Percentiles rank a stretch among this genome's conserved stretches.
These are phyloP conservation scores for Cytidiella melzeri DNA, from an alignment of 768 basidiomycete species.

Conservation along the genomic window DNA sequence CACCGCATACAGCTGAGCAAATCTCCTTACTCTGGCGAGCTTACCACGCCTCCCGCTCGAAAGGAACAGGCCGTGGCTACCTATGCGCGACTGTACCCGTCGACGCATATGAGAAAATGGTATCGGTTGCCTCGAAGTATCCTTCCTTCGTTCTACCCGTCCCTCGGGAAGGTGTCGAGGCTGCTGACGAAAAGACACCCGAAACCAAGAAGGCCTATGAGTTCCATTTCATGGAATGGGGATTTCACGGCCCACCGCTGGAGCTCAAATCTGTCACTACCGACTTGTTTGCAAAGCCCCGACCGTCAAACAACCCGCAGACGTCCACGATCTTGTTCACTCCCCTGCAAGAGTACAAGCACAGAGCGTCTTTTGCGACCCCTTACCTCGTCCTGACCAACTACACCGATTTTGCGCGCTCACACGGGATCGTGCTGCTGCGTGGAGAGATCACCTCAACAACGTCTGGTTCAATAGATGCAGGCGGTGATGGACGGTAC, in stretches of 20 bases:
- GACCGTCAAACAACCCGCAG: slow-evolving; percentile 37
- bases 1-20: slow-evolving; percentile 65
- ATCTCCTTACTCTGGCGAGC: slow-evolving; percentile 83
- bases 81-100: slow-evolving; percentile 80
- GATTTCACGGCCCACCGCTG: slow-evolving; percentile 68
- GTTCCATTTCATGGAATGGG: slow-evolving; percentile 88
- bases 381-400: slow-evolving; percentile 88
- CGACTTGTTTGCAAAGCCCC: slow-evolving; percentile 39
- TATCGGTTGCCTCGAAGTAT: slow-evolving; percentile 53
- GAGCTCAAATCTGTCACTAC: slow-evolving; percentile 29
- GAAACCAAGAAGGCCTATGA: slow-evolving; percentile 51
- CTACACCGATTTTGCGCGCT: slow-evolving; percentile 80
- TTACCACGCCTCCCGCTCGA: slow-evolving; percentile 78
- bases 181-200: slow-evolving; percentile 17
- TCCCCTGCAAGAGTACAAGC: slow-evolving; percentile 89
- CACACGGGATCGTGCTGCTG: slow-evolving; percentile 80
- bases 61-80: slow-evolving; percentile 76
- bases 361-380: slow-evolving; percentile 76
- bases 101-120: slow-evolving; percentile 68
- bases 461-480: slow-evolving; percentile 28
- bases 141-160: slow-evolving; percentile 81
- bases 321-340: slow-evolving; percentile 85
- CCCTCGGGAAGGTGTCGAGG: slow-evolving; percentile 39
- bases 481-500: slow-evolving; percentile 38
- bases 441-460: slow-evolving; percentile 87